These are phyloP conservation scores for Botrytis paeoniae DNA, from an alignment of 2,329 filamentous ascomycete species.

Conservation along the genomic window DNA sequence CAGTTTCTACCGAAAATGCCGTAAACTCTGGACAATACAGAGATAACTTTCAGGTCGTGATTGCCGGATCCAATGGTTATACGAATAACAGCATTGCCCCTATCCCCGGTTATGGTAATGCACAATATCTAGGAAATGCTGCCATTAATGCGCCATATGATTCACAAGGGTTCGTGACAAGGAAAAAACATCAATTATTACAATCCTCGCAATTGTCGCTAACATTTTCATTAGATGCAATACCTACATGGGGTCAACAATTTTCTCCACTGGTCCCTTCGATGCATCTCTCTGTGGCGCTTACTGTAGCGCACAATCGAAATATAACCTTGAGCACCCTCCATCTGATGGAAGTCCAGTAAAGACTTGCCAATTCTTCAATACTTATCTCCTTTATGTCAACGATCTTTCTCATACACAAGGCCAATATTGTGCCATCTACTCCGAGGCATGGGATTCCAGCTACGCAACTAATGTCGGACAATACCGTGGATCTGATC, in stretches of 20 bases:
- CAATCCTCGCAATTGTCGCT: neutral
- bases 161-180: neutral
- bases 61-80: neutral
- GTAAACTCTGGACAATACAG: neutral
- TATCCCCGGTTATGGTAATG: neutral
- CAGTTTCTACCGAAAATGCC: neutral
- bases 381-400: neutral
- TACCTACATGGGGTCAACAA: neutral
- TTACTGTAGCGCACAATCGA: neutral
- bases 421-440: conserved; percentile 3
- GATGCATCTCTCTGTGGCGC: neutral
- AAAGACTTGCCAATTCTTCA: neutral
- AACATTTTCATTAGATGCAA: neutral
- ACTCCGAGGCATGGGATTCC: neutral
- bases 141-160: neutral
- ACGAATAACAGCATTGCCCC: neutral
- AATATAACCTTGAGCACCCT: neutral
- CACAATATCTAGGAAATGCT: neutral
- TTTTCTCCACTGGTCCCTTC: neutral
- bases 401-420: neutral
- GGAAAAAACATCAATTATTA: too few relatives aligned
- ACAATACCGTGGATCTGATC: neutral
- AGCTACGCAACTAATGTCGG: neutral
- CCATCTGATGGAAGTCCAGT: neutral
- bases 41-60: neutral